Conservation (phyloP, 768 basidiomycete genomes). For the Rhizopogon vesiculosus region DNA sequence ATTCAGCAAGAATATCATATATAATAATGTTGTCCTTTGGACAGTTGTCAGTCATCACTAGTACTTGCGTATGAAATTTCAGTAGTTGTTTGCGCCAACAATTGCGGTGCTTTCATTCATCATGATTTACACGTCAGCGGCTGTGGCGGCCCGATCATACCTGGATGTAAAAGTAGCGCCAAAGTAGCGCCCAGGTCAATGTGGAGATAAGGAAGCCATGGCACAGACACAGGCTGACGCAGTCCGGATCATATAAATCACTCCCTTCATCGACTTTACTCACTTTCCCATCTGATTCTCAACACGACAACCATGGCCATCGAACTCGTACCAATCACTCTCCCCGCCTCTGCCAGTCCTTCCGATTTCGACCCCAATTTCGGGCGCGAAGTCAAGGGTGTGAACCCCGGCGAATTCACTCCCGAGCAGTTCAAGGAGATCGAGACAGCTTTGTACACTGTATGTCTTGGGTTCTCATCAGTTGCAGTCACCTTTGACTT, state of each 20-base stretch:
- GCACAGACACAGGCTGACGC: no score
- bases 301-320: constrained; percentile 50
- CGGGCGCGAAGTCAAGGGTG: constrained; percentile 72
- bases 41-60: no score
- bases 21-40: no score
- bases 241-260: neutral
- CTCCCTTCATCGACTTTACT: neutral
- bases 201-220: no score
- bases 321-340: constrained; percentile 57
- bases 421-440: constrained; percentile 64
- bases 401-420: constrained; percentile 60
- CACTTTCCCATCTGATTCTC: neutral
- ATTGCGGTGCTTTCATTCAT: no score
- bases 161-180: no score
- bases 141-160: no score
- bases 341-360: constrained; percentile 69
- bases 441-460: constrained; percentile 72
- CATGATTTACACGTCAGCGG: no score
- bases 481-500: neutral
- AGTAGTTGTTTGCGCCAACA: no score
- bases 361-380: constrained; percentile 58
- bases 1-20: no score
- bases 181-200: no score
- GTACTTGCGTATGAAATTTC: no score
- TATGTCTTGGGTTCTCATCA: constrained; percentile 18